Evolutionary conservation across 2,329 filamentous ascomycete genomes (phyloP).

Genomic region (Exophiala dermatitidis): DNA sequence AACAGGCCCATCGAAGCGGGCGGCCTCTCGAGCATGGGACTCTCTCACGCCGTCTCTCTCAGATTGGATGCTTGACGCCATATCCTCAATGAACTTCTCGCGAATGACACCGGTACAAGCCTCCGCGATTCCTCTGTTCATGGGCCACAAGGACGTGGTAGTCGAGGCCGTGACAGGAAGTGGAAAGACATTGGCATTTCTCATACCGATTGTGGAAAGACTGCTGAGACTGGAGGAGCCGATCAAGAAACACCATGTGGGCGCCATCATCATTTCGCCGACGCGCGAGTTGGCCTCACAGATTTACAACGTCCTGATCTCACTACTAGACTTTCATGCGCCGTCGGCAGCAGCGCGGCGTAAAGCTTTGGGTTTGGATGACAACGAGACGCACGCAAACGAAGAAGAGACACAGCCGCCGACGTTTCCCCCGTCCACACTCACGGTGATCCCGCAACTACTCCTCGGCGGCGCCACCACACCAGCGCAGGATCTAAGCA

Average conservation of each 20-base stretch:
- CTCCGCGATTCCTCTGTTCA: slow-evolving; percentile 79
- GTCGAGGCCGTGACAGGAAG: slow-evolving; percentile 89
- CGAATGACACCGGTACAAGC: slow-evolving; percentile 94
- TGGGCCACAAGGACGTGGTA: slow-evolving; percentile 84
- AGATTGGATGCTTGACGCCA: slow-evolving; percentile 79
- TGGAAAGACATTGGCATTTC: slow-evolving; percentile 80
- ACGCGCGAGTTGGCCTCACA: slow-evolving; percentile 87
- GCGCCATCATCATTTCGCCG: slow-evolving; percentile 84
- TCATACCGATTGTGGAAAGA: slow-evolving; percentile 76
- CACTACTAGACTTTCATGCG: slow-evolving; percentile 73
- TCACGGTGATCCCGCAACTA: slow-evolving; percentile 71
- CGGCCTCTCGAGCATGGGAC: slow-evolving; percentile 55
- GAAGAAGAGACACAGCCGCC: slow-evolving; percentile 1
- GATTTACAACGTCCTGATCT: slow-evolving; percentile 73
- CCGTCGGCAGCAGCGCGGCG: slow-evolving; percentile 54
- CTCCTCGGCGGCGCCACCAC: slow-evolving; percentile 77
- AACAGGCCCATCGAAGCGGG: slow-evolving; percentile 46
- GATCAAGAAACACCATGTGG: slow-evolving; percentile 81
- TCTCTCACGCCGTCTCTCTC: slow-evolving; percentile 63
- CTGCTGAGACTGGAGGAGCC: slow-evolving; percentile 72
- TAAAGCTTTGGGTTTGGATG: slow-evolving; percentile 35
- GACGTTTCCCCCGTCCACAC: slow-evolving; percentile 32
- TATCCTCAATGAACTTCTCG: slow-evolving; percentile 74
- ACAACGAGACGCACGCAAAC: slow-evolving; percentile 31
- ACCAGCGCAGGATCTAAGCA: slow-evolving; percentile 75